Conservation (phyloP, 352 stramenopile genomes). For the Phytophthora syringae region DNA sequence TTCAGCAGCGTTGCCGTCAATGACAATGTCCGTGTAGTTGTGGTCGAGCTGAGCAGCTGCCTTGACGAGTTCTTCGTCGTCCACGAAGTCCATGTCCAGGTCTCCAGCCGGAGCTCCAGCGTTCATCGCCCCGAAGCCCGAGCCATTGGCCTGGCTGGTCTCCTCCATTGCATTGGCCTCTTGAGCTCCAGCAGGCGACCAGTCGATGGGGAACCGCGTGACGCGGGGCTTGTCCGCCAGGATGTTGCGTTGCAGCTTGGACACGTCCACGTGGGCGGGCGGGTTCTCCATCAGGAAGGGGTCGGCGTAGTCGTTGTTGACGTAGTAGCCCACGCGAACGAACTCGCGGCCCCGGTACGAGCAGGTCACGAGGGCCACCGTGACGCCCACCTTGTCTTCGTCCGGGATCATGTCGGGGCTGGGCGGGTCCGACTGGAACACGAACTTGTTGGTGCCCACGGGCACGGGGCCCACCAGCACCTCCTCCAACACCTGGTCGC, state of each 20-base stretch:
- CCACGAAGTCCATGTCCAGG: slow-evolving; percentile 77
- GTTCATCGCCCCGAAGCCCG: slow-evolving; percentile 34
- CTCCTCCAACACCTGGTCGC: slow-evolving; percentile 98
- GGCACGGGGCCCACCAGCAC: slow-evolving; percentile 98
- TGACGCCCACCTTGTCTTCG: slow-evolving; percentile 98
- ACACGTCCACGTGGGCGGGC: slow-evolving; percentile 84
- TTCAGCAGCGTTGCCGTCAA: slow-evolving; percentile 59
- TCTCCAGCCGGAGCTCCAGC: slow-evolving; percentile 29
- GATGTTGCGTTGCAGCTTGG: slow-evolving; percentile 96
- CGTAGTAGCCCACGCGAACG: slow-evolving; percentile 97
- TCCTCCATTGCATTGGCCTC: slow-evolving; percentile 54
- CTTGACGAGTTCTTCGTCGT: slow-evolving; percentile 89
- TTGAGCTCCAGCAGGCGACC: slow-evolving; percentile 75
- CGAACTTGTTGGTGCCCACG: slow-evolving; percentile 99
- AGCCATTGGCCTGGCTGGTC: slow-evolving; percentile 25
- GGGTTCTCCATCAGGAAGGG: slow-evolving; percentile 88
- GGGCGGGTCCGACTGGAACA: slow-evolving; percentile 96
- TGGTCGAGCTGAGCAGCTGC: slow-evolving; percentile 84
- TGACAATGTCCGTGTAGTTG: slow-evolving; percentile 92
- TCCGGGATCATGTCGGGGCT: slow-evolving; percentile 93
- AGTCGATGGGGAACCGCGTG: slow-evolving; percentile 97
- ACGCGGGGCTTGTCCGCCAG: slow-evolving; percentile 97
- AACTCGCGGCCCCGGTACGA: slow-evolving; percentile 98
- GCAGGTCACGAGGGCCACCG: slow-evolving; percentile 98
- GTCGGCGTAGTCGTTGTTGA: slow-evolving; percentile 99